phyloP scores from a whole-genome alignment of 139 green algal genomes.

The Asterochloris sp. region DNA sequence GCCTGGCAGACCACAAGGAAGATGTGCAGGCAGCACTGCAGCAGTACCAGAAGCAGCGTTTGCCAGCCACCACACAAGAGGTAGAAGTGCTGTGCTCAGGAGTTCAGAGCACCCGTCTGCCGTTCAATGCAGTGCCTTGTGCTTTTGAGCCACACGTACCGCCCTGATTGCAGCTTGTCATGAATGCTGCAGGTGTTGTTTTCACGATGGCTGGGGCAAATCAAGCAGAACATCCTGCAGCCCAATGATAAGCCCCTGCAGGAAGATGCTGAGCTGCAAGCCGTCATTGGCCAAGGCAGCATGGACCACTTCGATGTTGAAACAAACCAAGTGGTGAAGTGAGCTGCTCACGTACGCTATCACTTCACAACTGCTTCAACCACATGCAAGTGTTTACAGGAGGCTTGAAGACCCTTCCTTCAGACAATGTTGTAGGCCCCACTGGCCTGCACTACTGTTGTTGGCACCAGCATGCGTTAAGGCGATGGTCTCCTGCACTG shows the following conservation, averaged over 20 bases:
- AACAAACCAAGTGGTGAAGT: too few relatives aligned
- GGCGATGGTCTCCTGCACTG: too few relatives aligned
- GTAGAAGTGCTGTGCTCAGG: neutral
- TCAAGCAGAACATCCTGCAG: conserved; percentile 19
- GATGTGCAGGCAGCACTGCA: conserved; percentile 12
- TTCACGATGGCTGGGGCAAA: conserved; percentile 16
- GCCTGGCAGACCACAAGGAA: neutral
- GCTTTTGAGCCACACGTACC: neutral
- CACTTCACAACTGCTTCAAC: too few relatives aligned
- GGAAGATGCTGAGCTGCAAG: conserved; percentile 2
- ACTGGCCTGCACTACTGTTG: too few relatives aligned
- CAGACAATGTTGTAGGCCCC: too few relatives aligned
- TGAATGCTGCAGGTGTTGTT: conserved; percentile 20
- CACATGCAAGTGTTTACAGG: too few relatives aligned
- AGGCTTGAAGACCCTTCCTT: too few relatives aligned
- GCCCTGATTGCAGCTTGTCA: neutral
- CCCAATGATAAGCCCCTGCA: neutral
- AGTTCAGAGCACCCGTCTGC: neutral
- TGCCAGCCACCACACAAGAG: conserved; percentile 14
- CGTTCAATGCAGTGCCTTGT: neutral
- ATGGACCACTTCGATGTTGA: too few relatives aligned
- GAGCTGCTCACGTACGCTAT: too few relatives aligned
- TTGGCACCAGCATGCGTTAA: too few relatives aligned
- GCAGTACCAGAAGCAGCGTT: neutral
- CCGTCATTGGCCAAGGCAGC: too few relatives aligned